Conservation (phyloP, 163 green algal genomes). For the Chlorella variabilis region DNA sequence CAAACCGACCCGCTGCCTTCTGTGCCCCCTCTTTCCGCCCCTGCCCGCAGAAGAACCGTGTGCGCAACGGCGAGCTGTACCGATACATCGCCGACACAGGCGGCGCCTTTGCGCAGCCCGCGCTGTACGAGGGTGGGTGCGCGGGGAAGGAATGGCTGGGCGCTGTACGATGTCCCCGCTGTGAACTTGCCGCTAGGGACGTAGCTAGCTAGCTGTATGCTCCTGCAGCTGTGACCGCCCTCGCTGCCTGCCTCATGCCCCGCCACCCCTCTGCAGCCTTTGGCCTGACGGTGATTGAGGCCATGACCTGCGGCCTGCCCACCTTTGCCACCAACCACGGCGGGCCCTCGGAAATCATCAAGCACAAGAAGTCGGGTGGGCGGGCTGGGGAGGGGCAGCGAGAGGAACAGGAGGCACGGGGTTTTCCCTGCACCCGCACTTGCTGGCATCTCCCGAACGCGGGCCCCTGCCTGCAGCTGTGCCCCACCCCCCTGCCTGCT, state of each 20-base stretch:
- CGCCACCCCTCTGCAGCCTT: slow-evolving; percentile 38
- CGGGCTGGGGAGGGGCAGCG: no score
- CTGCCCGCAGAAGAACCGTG: slow-evolving; percentile 73
- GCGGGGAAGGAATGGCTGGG: not conserved
- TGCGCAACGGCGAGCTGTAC: slow-evolving; percentile 85
- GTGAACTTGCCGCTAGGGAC: no score
- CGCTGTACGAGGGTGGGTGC: slow-evolving; percentile 72
- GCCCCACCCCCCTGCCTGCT: no score
- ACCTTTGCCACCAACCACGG: slow-evolving; percentile 85
- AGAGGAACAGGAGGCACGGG: no score
- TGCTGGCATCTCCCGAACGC: no score
- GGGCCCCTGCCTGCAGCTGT: no score
- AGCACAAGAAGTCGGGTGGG: slow-evolving; percentile 50
- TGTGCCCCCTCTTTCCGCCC: not conserved
- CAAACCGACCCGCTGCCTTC: no score
- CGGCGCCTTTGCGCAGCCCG: slow-evolving; percentile 83
- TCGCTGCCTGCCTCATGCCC: no score
- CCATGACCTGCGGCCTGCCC: slow-evolving; percentile 82
- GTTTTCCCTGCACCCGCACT: no score
- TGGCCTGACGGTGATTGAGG: slow-evolving; percentile 81
- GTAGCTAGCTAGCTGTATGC: no score
- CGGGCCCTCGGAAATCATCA: slow-evolving; percentile 82
- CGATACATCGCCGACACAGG: slow-evolving; percentile 74
- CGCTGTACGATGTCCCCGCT: no score
- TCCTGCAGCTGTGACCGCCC: not conserved